Base-by-base conservation (phyloP, 139 green algal genomes). In the Chlorella sp. region DNA sequence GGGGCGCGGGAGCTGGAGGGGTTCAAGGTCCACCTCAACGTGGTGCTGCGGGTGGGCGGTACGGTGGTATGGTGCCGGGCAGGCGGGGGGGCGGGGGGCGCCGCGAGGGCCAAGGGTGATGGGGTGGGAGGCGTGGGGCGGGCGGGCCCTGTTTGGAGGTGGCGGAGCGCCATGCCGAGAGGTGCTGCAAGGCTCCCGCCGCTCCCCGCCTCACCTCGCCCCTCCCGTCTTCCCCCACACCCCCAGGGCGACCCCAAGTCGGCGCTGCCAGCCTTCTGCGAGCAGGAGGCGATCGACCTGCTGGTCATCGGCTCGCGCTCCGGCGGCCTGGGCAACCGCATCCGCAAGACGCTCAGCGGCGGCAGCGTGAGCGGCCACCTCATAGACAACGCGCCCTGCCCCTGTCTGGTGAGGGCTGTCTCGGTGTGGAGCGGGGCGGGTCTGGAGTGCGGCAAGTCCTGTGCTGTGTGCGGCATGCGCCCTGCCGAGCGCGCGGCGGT, bases 361-460 rank as follows among this genome's bases (percentile, higher is more conserved):
- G 76, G 67, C 36, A 72, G 69, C 59, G 61, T 87, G 29, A 73
- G 53, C 31, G 66, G 60, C n/a, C 67, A 80, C 53, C 42, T 90
- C 38, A 71, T 81, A 31, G 76, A 87, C 35, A 67, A 87, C 33
- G 79, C 73, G 53, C 69, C 83, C 46, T 90, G 84, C 78, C 84
- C 83, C 33, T 73, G 70, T 27, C 46, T 90, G 38, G 76, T 89
- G 1, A 50, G n/a, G n/a, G n/a, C n/a, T n/a, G n/a, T n/a, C n/a
- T n/a, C n/a, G n/a, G n/a, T n/a, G n/a, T n/a, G n/a, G n/a, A n/a
- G n/a, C n/a, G n/a, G n/a, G n/a, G n/a, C n/a, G n/a, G n/a, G n/a
- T n/a, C n/a, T n/a, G n/a, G n/a, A n/a, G n/a, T n/a, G n/a, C n/a
- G n/a, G n/a, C n/a, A n/a, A n/a, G n/a, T n/a, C n/a, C n/a, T n/a